phyloP scores from a whole-genome alignment of 108 stramenopile species.

The Cyclotella kingstonii region DNA sequence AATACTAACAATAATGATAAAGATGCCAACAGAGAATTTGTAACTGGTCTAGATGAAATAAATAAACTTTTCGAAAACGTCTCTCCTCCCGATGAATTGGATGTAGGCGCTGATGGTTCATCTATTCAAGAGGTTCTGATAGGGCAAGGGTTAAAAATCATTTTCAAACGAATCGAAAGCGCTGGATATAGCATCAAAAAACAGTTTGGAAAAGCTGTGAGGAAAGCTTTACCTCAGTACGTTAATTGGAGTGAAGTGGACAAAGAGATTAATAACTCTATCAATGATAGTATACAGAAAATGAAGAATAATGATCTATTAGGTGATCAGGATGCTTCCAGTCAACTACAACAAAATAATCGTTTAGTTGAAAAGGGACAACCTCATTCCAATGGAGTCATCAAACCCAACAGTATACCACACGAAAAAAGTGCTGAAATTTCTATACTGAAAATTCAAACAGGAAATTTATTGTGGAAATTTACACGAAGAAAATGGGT shows the following conservation, averaged over 20 bases:
- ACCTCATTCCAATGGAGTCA: background rate
- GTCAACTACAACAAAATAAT: no score
- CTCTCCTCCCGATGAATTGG: conserved; percentile 80
- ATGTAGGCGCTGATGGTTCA: conserved; percentile 77
- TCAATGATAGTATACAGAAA: background rate
- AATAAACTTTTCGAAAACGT: conserved; percentile 80
- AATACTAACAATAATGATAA: conserved; percentile 1
- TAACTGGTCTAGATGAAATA: conserved; percentile 81
- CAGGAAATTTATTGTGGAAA: conserved; percentile 24
- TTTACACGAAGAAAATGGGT: conserved; percentile 31
- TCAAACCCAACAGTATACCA: background rate
- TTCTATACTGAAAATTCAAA: conserved; percentile 26
- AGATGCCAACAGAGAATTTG: conserved; percentile 66
- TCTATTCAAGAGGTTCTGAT: conserved; percentile 80
- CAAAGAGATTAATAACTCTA: background rate
- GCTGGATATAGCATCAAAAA: conserved; percentile 16
- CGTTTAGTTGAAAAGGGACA: background rate
- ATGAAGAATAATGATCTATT: background rate
- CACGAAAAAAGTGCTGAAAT: background rate
- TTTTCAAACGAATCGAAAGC: conserved; percentile 46
- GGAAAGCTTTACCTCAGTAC: conserved; percentile 24
- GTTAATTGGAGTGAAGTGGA: background rate
- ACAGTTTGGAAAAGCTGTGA: conserved; percentile 19
- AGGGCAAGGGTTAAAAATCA: conserved; percentile 62
- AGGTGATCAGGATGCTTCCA: no score